These are phyloP conservation scores for Aureobasidium sp. DNA, from an alignment of 2,329 filamentous ascomycete genomes.

Conservation along the genomic window DNA sequence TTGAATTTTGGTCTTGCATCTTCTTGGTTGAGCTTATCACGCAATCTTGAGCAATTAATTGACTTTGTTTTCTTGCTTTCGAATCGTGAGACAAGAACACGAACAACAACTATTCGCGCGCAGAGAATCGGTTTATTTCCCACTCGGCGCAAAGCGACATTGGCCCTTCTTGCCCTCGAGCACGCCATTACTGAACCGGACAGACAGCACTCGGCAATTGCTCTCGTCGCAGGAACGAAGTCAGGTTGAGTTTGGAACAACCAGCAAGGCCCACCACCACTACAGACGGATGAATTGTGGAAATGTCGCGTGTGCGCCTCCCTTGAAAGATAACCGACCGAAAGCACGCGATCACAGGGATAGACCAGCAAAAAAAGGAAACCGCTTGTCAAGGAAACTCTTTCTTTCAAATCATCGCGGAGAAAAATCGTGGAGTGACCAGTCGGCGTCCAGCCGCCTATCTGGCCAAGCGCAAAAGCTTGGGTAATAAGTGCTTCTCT, in stretches of 20 bases:
- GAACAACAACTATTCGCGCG: background rate
- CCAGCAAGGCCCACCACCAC: background rate
- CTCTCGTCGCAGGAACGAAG: background rate
- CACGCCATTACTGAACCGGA: background rate
- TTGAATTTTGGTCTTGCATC: background rate
- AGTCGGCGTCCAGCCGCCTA: background rate
- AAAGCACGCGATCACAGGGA: background rate
- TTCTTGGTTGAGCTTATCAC: conserved; percentile 6
- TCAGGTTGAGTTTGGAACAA: background rate
- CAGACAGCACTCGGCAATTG: background rate
- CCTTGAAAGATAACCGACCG: background rate
- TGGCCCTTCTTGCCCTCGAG: background rate
- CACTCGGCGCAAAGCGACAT: background rate
- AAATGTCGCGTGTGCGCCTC: background rate
- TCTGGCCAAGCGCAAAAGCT: background rate
- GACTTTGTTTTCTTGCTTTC: background rate
- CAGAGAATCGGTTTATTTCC: background rate
- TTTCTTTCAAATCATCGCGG: background rate
- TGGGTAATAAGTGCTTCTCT: background rate
- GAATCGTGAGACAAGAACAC: background rate
- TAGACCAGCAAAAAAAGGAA: background rate
- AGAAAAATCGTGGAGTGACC: background rate
- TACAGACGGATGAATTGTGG: background rate
- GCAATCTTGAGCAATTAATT: background rate
- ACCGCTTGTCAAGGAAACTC: background rate